A percentile compares a stretch with the other conserved stretches of the same genome.
Conservation (phyloP, 768 basidiomycete genomes). For the Amanita phalloides region DNA sequence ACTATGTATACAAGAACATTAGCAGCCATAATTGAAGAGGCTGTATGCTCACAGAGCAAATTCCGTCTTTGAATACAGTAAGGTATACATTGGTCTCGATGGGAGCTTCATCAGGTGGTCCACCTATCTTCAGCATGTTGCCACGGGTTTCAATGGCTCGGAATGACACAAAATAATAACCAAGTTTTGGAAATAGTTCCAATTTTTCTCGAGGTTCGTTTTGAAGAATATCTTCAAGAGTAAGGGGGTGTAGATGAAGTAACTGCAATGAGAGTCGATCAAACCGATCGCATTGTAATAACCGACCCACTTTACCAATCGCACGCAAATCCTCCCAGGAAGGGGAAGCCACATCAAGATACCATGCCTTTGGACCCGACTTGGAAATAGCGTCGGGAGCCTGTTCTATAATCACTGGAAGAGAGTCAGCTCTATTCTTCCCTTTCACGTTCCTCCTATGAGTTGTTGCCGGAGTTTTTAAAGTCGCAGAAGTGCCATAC, state of each 20-base stretch:
- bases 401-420: background rate
- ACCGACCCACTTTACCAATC: conserved; percentile 58
- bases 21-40: background rate
- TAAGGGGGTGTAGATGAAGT: conserved; percentile 83
- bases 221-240: conserved; percentile 87
- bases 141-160: conserved; percentile 61
- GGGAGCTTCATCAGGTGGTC: conserved; percentile 26
- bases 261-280: conserved; percentile 34
- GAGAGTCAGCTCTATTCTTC: conserved; percentile 26
- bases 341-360: conserved; percentile 82
- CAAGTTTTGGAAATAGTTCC: conserved; percentile 76
- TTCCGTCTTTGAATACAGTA: conserved; percentile 80
- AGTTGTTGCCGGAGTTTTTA: background rate
- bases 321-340: conserved; percentile 81
- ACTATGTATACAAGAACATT: conserved; percentile 31
- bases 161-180: conserved; percentile 88
- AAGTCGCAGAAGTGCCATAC: background rate
- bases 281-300: background rate
- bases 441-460: conserved; percentile 28
- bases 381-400: background rate
- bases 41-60: conserved; percentile 49
- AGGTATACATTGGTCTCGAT: conserved; percentile 83
- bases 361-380: conserved; percentile 62
- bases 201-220: conserved; percentile 90
- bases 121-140: conserved; percentile 15